Evolutionary conservation across 2,329 filamentous ascomycete species (phyloP).

Genomic region (Cladosporium sp.): DNA sequence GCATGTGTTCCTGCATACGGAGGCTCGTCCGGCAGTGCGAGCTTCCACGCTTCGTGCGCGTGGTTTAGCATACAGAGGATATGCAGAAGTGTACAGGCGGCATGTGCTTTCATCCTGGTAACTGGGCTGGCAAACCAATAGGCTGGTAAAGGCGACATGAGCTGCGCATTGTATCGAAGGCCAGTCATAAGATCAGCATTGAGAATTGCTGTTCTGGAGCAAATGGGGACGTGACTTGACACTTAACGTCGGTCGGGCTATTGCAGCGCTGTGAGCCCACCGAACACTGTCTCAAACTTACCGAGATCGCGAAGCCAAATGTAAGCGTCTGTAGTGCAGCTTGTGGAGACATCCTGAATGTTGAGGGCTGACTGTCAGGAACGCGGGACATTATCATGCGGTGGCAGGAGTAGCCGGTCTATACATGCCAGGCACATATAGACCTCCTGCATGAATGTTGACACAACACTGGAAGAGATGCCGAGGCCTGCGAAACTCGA

Average conservation of each 20-base stretch:
- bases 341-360: constrained; percentile 5
- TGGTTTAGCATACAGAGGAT: not conserved
- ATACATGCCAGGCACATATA: constrained; percentile 18
- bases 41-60: not conserved
- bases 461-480: not conserved
- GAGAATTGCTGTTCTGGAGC: not conserved
- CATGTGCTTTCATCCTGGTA: constrained; percentile 7
- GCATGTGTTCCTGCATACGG: constrained; percentile 14
- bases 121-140: not conserved
- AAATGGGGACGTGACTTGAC: not conserved
- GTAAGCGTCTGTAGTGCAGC: not conserved
- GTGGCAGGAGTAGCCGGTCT: constrained; percentile 1
- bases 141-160: not conserved
- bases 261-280: not conserved
- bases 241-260: constrained; percentile 8
- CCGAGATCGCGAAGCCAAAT: constrained; percentile 5
- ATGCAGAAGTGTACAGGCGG: constrained; percentile 1
- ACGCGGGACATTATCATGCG: not conserved
- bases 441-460: constrained; percentile 11
- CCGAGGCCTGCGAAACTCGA: not conserved
- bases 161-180: not conserved
- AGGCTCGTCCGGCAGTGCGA: not conserved
- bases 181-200: constrained; percentile 6
- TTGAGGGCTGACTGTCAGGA: not conserved
- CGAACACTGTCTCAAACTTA: constrained; percentile 16